These are phyloP conservation scores for Moesziomyces sp. DNA, from an alignment of 1,284 basidiomycete genomes.

Conservation along the genomic window DNA sequence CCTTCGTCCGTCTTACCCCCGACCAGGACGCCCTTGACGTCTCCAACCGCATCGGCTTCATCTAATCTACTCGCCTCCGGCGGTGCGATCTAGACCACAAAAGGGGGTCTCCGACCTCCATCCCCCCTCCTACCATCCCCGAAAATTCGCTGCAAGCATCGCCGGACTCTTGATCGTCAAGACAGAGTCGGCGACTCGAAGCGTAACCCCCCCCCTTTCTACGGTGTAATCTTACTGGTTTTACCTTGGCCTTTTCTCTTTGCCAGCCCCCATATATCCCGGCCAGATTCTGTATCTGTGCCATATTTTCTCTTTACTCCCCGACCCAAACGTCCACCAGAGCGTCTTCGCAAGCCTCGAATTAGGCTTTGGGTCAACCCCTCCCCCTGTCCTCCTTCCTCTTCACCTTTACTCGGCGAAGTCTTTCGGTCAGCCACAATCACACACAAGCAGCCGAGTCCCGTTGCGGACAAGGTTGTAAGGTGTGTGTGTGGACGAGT, in stretches of 20 bases:
- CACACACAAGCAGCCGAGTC: no score
- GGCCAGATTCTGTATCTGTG: not conserved
- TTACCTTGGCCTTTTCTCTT: conserved; percentile 4
- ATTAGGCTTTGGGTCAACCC: conserved; percentile 50
- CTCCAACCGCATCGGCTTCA: conserved; percentile 88
- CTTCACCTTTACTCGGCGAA: not conserved
- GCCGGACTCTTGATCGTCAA: no score
- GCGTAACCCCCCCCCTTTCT: not conserved
- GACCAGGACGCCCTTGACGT: conserved; percentile 98
- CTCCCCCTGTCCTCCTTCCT: not conserved
- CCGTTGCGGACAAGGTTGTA: no score
- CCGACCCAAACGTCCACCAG: conserved; percentile 53
- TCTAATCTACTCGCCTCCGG: conserved; percentile 29
- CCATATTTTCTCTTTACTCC: conserved; percentile 33
- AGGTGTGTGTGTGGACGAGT: no score
- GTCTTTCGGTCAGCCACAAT: no score
- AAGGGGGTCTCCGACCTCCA: not conserved
- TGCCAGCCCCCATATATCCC: conserved; percentile 32
- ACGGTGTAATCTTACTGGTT: conserved; percentile 34
- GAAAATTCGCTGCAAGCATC: no score
- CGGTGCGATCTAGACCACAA: not conserved
- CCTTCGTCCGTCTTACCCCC: conserved; percentile 91
- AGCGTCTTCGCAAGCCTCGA: conserved; percentile 41
- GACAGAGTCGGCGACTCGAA: no score
- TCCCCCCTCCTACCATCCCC: no score